phyloP scores from a whole-genome alignment of 192 early-diverging fungal genomes.

The Phycomyces nitens region DNA sequence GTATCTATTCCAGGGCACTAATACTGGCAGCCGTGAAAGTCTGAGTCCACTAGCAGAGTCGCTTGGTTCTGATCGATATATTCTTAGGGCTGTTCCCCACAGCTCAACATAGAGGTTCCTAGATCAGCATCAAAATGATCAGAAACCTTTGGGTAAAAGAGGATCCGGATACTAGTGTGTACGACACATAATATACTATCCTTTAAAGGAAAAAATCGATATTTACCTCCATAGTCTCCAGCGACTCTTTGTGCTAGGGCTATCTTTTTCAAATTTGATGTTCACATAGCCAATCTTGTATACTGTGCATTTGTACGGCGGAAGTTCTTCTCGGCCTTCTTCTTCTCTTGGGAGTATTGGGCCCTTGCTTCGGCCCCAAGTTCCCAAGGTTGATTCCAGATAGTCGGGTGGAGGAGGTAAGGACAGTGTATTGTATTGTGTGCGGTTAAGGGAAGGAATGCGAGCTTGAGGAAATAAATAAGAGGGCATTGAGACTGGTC shows the following conservation, averaged over 20 bases:
- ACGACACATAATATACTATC: background rate
- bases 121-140: background rate
- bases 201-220: background rate
- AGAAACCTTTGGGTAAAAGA: background rate
- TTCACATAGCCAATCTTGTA: conserved; percentile 46
- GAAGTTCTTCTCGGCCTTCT: conserved; percentile 42
- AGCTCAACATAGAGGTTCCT: conserved; percentile 46
- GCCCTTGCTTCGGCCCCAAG: background rate
- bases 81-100: conserved; percentile 37
- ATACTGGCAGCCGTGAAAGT: background rate
- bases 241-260: conserved; percentile 29
- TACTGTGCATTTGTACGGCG: conserved; percentile 44
- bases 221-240: conserved; percentile 43
- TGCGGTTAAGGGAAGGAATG: background rate
- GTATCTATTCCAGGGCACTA: conserved; percentile 1
- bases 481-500: conserved; percentile 13
- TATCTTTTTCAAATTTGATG: conserved; percentile 41
- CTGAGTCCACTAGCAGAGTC: background rate
- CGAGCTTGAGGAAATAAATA: conserved; percentile 3
- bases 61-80: conserved; percentile 12
- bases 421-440: background rate
- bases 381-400: background rate
- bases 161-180: background rate
- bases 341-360: conserved; percentile 28
- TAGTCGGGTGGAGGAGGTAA: background rate